Evolutionary conservation across 2,329 filamentous ascomycete genomes (phyloP).

Genomic region (Fusarium ramigenum): DNA sequence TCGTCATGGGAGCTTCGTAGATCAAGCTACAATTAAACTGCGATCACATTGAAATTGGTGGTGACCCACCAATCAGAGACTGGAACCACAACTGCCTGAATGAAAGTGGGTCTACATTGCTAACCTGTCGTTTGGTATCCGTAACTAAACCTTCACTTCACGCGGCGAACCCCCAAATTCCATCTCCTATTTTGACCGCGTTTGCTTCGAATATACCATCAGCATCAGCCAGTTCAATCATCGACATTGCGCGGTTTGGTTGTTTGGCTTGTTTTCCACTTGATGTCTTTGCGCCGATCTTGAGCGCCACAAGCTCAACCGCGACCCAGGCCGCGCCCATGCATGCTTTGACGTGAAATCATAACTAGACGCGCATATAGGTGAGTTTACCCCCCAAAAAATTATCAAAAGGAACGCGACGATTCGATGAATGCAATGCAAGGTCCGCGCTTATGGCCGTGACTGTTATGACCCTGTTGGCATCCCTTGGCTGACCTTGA

Average conservation of each 20-base stretch:
- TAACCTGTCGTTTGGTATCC: not conserved
- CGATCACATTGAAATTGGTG: constrained; percentile 1
- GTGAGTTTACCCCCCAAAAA: constrained; percentile 28
- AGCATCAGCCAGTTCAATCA: not conserved
- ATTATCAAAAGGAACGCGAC: not conserved
- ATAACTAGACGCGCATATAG: constrained; percentile 35
- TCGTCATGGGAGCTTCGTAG: not conserved
- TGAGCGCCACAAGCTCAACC: constrained; percentile 35
- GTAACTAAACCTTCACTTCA: constrained; percentile 31
- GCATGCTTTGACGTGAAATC: constrained; percentile 40
- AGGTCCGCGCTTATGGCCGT: not conserved
- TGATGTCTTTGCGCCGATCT: constrained; percentile 30
- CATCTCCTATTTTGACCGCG: constrained; percentile 22
- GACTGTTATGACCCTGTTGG: not conserved
- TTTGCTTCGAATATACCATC: constrained; percentile 23
- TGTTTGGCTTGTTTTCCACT: constrained; percentile 3
- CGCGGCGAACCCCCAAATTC: constrained; percentile 34
- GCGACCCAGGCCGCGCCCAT: constrained; percentile 39
- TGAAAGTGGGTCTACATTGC: constrained; percentile 7
- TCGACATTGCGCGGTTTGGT: constrained; percentile 5
- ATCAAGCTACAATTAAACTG: not conserved
- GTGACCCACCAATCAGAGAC: constrained; percentile 22
- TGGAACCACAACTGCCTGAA: not conserved
- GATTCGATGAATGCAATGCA: not conserved
- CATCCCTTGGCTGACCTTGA: constrained; percentile 35